Evolutionary conservation across 306 rosid species (phyloP), one percentile per base, ranked within the genome.

Genomic region (Senna tora): DNA sequence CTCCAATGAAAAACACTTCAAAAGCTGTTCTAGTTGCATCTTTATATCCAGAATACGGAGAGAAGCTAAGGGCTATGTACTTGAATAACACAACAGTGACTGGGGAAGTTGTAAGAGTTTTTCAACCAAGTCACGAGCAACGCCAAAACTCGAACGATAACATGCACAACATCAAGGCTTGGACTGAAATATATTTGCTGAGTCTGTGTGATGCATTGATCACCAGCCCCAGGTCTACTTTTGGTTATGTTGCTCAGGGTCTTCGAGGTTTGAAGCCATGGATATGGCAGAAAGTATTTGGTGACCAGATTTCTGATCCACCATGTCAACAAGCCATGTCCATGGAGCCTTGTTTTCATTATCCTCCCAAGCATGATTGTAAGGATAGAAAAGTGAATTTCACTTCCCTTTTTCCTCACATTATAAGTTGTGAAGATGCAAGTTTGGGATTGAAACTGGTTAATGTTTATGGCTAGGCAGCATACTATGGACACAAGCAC

Each of bases 311-410:
- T 64, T 90, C 91, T 63, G 20, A 83, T 69, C 96, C 96, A 21
- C 87, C 93, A 69, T 90, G 96, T 71, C 78, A 20, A 32, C 87
- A 67, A 64, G 91, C 84, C 71, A 75, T 54, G 80, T 90, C 91
- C 65, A 88, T 90, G 85, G 96, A 90, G 73, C 96, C 96, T 32
- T 90, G 96, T 79, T 83, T 83, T 79, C 94, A 88, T 7, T 89
- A 91, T 17, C 94, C 92, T 46, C 93, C 92, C 42, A 82, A 87
- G 78, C 81, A 81, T 76, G 92, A 81, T 56, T 90, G 93, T 72
- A 82, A 69, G 77, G 88, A 79, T 65, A 72, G 14, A 1, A 85
- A 83, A 51, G 49, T 80, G 13, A 87, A 89, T 63, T 78, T 85
- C 30, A 83, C 94, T 57, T 72, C 75, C 45, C 65, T 71, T 51